phyloP scores from a whole-genome alignment of 2,329 filamentous ascomycete genomes.

The Endothia cerciana region DNA sequence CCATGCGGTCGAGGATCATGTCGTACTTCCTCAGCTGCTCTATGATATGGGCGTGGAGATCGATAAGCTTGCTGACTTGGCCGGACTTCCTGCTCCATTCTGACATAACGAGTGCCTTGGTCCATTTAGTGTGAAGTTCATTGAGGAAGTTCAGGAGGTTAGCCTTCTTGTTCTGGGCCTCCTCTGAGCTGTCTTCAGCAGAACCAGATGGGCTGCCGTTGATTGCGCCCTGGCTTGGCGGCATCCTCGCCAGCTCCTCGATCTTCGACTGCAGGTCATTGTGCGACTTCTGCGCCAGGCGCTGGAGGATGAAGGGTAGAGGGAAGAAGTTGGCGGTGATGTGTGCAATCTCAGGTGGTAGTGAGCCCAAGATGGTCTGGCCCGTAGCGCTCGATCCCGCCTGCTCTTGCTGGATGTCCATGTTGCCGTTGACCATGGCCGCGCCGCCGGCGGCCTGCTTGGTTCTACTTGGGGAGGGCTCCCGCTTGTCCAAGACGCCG shows the following conservation, averaged over 20 bases:
- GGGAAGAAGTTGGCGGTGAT: conserved; percentile 78
- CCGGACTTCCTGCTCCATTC: conserved; percentile 85
- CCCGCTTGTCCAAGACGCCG: conserved; percentile 39
- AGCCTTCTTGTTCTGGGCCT: conserved; percentile 77
- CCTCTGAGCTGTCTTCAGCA: conserved; percentile 60
- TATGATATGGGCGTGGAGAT: conserved; percentile 77
- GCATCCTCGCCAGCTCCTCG: conserved; percentile 69
- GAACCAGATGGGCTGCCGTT: conserved; percentile 54
- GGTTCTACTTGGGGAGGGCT: conserved; percentile 40
- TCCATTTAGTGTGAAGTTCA: conserved; percentile 81
- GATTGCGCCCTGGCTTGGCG: conserved; percentile 55
- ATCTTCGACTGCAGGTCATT: conserved; percentile 75
- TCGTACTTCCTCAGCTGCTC: conserved; percentile 65
- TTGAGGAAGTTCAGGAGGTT: conserved; percentile 77
- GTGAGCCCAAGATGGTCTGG: conserved; percentile 55
- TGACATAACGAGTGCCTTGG: conserved; percentile 87
- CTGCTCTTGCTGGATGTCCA: conserved; percentile 31
- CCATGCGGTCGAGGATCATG: conserved; percentile 63
- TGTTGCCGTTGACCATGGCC: conserved; percentile 34
- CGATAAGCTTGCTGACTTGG: conserved; percentile 84
- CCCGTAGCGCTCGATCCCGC: conserved; percentile 35
- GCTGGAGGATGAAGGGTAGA: conserved; percentile 73
- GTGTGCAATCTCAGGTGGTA: conserved; percentile 68
- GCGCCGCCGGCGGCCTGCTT: conserved; percentile 37
- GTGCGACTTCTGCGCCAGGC: conserved; percentile 82